A percentile compares a stretch with the other conserved stretches of the same genome.
These are phyloP conservation scores for Paramarasmius palmivorus DNA, from an alignment of 1,284 basidiomycete species.

Conservation along the genomic window DNA sequence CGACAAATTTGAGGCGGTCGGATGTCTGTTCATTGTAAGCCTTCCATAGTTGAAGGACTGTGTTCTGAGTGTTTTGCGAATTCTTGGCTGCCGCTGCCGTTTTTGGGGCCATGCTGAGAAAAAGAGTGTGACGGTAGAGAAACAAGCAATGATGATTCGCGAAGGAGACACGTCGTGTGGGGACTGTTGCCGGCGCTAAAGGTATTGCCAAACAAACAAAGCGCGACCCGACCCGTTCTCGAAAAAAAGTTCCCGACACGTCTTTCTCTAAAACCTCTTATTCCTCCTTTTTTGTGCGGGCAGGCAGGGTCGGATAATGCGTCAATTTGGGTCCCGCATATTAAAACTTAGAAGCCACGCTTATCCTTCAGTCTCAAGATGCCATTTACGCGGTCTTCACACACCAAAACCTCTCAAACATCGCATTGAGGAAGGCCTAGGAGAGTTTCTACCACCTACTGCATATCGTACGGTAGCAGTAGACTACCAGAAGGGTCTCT, in stretches of 20 bases:
- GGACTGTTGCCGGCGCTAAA: conserved; percentile 14
- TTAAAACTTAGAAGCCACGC: not conserved
- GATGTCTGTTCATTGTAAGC: conserved; percentile 82
- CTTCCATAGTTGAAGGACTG: conserved; percentile 63
- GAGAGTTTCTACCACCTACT: conserved; percentile 69
- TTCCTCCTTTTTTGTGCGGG: not conserved
- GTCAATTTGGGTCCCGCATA: not conserved
- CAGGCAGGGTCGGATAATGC: not conserved
- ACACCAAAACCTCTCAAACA: conserved; percentile 60
- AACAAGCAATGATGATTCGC: not conserved
- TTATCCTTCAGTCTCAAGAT: not conserved
- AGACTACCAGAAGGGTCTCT: conserved; percentile 82
- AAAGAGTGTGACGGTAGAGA: conserved; percentile 5
- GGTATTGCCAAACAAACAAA: conserved; percentile 29
- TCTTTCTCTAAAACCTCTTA: not conserved
- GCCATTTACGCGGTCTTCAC: conserved; percentile 40
- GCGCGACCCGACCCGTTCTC: too few relatives aligned
- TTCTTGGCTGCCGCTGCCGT: conserved; percentile 29
- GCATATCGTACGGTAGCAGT: conserved; percentile 69
- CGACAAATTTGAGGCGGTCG: conserved; percentile 88
- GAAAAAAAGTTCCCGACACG: not conserved
- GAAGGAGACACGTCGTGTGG: conserved; percentile 17
- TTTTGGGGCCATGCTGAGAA: conserved; percentile 35
- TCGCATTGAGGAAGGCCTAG: conserved; percentile 66
- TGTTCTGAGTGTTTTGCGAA: conserved; percentile 30